Base-by-base conservation (phyloP, 164 flowering plant species). In the grape (Vitis vinifera) region DNA sequence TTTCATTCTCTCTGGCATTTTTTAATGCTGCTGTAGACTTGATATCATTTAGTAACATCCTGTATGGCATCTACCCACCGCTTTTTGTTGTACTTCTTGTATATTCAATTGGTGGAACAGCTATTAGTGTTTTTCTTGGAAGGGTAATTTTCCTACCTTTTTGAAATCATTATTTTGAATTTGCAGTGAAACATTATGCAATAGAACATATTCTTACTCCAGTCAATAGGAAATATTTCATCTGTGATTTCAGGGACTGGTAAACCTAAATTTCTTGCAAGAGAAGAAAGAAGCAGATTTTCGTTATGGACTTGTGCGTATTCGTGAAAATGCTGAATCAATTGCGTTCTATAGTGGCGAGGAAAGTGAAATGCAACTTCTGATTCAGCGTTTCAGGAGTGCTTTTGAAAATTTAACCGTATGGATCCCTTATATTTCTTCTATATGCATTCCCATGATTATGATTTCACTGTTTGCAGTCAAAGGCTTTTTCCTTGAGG, bases 261-360 rank as follows among this genome's bases (percentile, higher is more conserved):
- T 93, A 23, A 81, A 65, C 63, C 79, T 95, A 51, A 95, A 95
- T 78, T 95, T 95, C 79, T 75, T 95, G 73, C 99, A 95, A 91
- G 99, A 95, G 87, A 95, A 95, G 72, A 95, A 91, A 73, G 99
- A 95, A 84, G 99, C 98, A 65, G 99, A 95, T 80, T 95, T 95
- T 68, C 96, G 99, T 63, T 95, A 90, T 79, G 98, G 99, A 63
- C 97, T 95, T 78, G 99, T 95, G 8, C 98, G 96, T 12, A 85
- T 95, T 67, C 77, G 99, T 73, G 99, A 95, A 84, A 95, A 95
- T 86, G 96, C 99, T 62, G 99, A 95, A 78, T 92, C 99, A 17
- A 93, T 95, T 84, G 98, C 99, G 67, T 93, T 95, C 76, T 95
- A 95, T 82, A 85, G 90, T 61, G 99, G 99, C 10, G 99, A 93